phyloP scores from a whole-genome alignment of 2,329 filamentous ascomycete species.

The Botrytis fabae region DNA sequence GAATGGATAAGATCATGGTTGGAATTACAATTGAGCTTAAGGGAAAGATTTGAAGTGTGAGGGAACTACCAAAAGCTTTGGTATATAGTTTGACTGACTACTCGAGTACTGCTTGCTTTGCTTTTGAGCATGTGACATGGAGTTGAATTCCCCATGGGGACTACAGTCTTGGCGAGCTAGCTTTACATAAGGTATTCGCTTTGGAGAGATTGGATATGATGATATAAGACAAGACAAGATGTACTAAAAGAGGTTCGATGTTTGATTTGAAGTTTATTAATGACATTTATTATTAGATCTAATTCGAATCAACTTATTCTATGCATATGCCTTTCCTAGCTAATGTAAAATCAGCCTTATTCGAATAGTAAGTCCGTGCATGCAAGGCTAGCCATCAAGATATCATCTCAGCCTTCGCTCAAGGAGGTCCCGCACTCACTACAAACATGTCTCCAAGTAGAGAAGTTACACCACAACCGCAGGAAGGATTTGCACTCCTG shows the following conservation, averaged over 20 bases:
- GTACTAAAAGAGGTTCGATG: too few relatives aligned
- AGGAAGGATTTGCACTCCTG: conserved; percentile 50
- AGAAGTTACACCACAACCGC: conserved; percentile 26
- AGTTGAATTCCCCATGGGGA: background rate
- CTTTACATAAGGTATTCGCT: background rate
- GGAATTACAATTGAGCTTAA: background rate
- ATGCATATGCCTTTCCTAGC: background rate
- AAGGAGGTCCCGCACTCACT: background rate
- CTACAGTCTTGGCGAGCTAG: background rate
- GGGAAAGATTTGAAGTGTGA: background rate
- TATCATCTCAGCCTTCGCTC: conserved; percentile 8
- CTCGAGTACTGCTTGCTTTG: too few relatives aligned
- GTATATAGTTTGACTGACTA: background rate
- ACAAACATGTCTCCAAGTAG: conserved; percentile 28
- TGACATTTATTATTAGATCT: background rate
- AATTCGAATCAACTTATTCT: background rate
- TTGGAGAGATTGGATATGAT: too few relatives aligned
- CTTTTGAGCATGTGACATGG: background rate
- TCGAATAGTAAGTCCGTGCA: background rate
- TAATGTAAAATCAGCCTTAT: background rate
- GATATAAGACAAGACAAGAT: background rate
- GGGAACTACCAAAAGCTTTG: background rate
- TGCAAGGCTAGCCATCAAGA: conserved; percentile 1
- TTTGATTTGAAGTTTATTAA: background rate
- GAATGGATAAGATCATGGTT: background rate